Conservation (phyloP, 2,329 filamentous ascomycete species). For the Claviceps africana region DNA sequence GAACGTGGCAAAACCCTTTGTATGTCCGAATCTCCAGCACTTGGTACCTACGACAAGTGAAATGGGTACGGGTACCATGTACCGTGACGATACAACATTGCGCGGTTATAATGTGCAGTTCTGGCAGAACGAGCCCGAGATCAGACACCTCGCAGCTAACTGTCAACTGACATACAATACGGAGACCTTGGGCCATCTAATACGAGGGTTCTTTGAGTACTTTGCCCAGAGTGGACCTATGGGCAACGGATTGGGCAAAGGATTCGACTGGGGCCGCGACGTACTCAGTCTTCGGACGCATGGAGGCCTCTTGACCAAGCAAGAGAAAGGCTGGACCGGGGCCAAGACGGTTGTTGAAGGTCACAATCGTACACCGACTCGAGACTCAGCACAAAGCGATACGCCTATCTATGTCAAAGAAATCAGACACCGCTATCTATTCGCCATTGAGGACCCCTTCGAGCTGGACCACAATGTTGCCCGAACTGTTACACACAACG, state of each 20-base stretch:
- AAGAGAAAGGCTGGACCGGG: constrained; percentile 74
- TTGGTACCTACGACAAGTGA: constrained; percentile 30
- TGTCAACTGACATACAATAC: constrained; percentile 52
- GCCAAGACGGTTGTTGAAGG: constrained; percentile 55
- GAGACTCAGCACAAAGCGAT: constrained; percentile 5
- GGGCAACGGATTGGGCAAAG: constrained; percentile 33
- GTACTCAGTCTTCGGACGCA: constrained; percentile 63
- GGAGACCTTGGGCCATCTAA: constrained; percentile 54
- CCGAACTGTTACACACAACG: constrained; percentile 68
- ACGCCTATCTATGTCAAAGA: constrained; percentile 43
- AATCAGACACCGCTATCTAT: constrained; percentile 65
- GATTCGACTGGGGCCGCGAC: constrained; percentile 69
- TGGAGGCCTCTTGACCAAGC: constrained; percentile 58
- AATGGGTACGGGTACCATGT: constrained; percentile 12
- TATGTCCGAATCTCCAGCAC: constrained; percentile 70
- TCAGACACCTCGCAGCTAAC: constrained; percentile 42
- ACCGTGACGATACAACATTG: constrained; percentile 24
- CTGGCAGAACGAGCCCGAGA: constrained; percentile 61
- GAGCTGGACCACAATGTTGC: constrained; percentile 81
- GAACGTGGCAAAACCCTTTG: constrained; percentile 66
- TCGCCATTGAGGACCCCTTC: constrained; percentile 87
- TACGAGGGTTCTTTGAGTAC: constrained; percentile 81
- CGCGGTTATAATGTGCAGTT: constrained; percentile 62
- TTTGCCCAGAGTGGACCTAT: constrained; percentile 51
- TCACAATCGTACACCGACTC: constrained; percentile 17